phyloP scores from a whole-genome alignment of 2,329 filamentous ascomycete species.

The Penicillium sp. region DNA sequence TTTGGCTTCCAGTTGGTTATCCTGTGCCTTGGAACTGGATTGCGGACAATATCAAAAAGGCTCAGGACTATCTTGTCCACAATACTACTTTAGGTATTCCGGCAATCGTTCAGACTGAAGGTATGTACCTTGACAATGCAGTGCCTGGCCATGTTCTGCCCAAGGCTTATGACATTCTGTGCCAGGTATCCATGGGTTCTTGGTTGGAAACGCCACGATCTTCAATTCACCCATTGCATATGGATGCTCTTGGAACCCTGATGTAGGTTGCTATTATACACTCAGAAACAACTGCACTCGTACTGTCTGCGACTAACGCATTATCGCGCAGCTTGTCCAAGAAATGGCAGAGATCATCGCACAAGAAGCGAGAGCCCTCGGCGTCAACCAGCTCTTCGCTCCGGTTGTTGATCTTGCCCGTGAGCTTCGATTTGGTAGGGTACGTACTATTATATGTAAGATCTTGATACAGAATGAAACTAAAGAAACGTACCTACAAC shows the following conservation, averaged over 20 bases:
- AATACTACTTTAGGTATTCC: conserved; percentile 68
- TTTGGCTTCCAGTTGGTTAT: conserved; percentile 53
- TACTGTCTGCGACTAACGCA: conserved; percentile 1
- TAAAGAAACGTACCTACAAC: neutral
- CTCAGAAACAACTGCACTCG: neutral
- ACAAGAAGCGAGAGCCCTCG: conserved; percentile 62
- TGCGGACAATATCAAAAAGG: conserved; percentile 59
- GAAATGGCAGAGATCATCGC: conserved; percentile 66
- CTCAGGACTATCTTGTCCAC: conserved; percentile 65
- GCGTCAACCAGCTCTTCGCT: conserved; percentile 70
- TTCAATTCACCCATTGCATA: conserved; percentile 74
- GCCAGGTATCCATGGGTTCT: conserved; percentile 61
- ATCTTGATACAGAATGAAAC: neutral
- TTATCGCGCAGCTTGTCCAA: conserved; percentile 47
- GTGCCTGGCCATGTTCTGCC: neutral
- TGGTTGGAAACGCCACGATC: conserved; percentile 69
- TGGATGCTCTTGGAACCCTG: conserved; percentile 66
- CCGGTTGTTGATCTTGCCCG: conserved; percentile 68
- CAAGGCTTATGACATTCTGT: neutral
- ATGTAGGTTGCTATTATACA: conserved; percentile 25
- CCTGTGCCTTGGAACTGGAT: conserved; percentile 62
- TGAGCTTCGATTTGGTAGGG: conserved; percentile 66
- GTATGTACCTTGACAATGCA: conserved; percentile 26
- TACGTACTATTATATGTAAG: conserved; percentile 11
- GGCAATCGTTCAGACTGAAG: conserved; percentile 69